Evolutionary conservation across 257 asterid species (phyloP), one percentile per base, ranked within the genome.

Genomic region (Penstemon newberryi): DNA sequence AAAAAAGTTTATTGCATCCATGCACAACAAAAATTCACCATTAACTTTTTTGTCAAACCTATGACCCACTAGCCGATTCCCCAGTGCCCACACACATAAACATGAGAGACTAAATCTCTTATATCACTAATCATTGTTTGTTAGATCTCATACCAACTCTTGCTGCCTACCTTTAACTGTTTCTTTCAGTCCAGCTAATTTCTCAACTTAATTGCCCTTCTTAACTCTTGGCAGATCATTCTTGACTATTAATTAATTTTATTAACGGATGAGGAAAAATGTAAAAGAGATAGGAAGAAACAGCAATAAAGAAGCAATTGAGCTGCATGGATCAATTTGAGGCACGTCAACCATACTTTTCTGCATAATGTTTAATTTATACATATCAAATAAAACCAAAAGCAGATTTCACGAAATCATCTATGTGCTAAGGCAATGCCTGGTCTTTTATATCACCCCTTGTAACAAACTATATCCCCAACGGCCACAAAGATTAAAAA

Each of bases 271-370:
- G 25, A 13, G 51, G 43, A 4, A 9, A 18, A 46, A 63, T 25
- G 33, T 25, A 6, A 13, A 10, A 5, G 36, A 6, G 3, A 58
- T 19, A 5, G 0, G 7, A 18, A 70, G 36, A 47, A 49, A 70
- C 40, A 39, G 33, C 33, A 25, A 25, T 1, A 25, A 25, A 25
- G 33, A 25, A 25, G 33, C 33, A 25, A 25, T 25, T 45, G 13
- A 36, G 63, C 41, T 41, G 40, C 54, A 51, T 11, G 44, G 44
- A 71, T 53, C 40, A 65, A 15, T 40, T 39, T 56, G 44, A 38
- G 53, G 58, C 53, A 60, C 56, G 49, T 65, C 52, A 13, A 6
- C 38, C 38, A 39, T 10, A 39, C 42, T 38, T n/a, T 64, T 40
- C 8, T 11, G 4, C 25, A 33, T 39, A n/a, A 53, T 57, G 4